Conservation (phyloP, 192 early-diverging fungal genomes). For the Rhizoclosmatium globosum region DNA sequence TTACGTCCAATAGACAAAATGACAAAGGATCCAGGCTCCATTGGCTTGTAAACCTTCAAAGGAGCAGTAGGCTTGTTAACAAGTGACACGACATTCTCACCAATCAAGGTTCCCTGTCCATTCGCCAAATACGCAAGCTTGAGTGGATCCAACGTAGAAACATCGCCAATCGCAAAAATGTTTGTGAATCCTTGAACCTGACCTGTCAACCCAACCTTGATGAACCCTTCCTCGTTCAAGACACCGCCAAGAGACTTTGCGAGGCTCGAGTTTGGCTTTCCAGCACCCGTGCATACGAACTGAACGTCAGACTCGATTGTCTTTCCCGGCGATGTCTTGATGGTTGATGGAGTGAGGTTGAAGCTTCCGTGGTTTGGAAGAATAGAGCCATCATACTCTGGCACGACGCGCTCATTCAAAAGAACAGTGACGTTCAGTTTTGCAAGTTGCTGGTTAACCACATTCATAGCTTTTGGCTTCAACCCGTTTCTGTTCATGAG, state of each 20-base stretch:
- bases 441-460: conserved; percentile 21
- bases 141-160: conserved; percentile 55
- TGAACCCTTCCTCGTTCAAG: conserved; percentile 63
- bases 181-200: conserved; percentile 67
- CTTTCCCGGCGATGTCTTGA: conserved; percentile 54
- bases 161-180: conserved; percentile 82
- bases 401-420: conserved; percentile 55
- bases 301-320: conserved; percentile 66
- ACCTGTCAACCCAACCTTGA: conserved; percentile 73
- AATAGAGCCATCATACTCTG: conserved; percentile 37
- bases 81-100: conserved; percentile 36
- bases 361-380: conserved; percentile 37
- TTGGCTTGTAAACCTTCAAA: conserved; percentile 32
- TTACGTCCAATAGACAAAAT: conserved; percentile 24
- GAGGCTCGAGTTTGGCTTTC: conserved; percentile 70
- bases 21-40: neutral
- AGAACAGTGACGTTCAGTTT: conserved; percentile 58
- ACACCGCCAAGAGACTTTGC: conserved; percentile 62
- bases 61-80: conserved; percentile 14
- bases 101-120: conserved; percentile 31
- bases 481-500: conserved; percentile 34
- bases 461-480: neutral
- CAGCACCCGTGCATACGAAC: conserved; percentile 78
- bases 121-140: conserved; percentile 41
- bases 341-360: conserved; percentile 25